These are phyloP conservation scores for Zea luxurians DNA, from an alignment of 176 grass and related monocot species.

Conservation along the genomic window DNA sequence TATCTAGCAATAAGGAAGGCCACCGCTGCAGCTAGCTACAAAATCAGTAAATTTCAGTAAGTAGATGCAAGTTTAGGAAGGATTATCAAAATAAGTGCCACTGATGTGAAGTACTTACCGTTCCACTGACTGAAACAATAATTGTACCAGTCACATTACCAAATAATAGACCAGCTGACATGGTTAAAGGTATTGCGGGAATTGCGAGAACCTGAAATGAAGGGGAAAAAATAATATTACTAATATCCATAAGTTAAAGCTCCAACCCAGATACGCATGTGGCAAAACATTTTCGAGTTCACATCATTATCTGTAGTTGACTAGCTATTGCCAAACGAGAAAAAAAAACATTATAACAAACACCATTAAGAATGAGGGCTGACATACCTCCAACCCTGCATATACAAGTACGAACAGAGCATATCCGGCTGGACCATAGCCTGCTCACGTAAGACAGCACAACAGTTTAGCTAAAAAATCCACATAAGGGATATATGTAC, in stretches of 20 bases:
- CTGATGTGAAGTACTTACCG: slow-evolving; percentile 57
- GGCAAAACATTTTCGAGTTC: not conserved
- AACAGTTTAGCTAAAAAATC: slow-evolving; percentile 18
- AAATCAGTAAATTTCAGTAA: slow-evolving; percentile 39
- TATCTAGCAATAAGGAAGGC: slow-evolving; percentile 99
- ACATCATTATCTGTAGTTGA: not conserved
- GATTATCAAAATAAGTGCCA: slow-evolving; percentile 1
- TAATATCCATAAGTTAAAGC: not conserved
- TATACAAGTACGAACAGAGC: slow-evolving; percentile 90
- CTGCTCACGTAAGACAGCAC: slow-evolving; percentile 45
- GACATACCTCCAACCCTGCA: slow-evolving; percentile 84
- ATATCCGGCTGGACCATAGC: slow-evolving; percentile 94
- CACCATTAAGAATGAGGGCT: not conserved
- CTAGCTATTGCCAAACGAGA: not conserved
- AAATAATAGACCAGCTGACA: slow-evolving; percentile 91
- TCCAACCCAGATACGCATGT: slow-evolving; percentile 26
- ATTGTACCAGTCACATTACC: slow-evolving; percentile 85
- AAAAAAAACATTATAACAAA: not conserved
- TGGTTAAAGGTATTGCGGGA: slow-evolving; percentile 97
- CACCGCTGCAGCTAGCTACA: slow-evolving; percentile 81
- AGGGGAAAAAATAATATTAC: not conserved
- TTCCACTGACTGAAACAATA: slow-evolving; percentile 93
- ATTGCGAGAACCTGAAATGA: slow-evolving; percentile 83
- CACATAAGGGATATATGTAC: not conserved
- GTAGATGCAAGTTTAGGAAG: not conserved